Conservation (phyloP, 1,284 basidiomycete genomes). For the Leccinum griseonigrum region DNA sequence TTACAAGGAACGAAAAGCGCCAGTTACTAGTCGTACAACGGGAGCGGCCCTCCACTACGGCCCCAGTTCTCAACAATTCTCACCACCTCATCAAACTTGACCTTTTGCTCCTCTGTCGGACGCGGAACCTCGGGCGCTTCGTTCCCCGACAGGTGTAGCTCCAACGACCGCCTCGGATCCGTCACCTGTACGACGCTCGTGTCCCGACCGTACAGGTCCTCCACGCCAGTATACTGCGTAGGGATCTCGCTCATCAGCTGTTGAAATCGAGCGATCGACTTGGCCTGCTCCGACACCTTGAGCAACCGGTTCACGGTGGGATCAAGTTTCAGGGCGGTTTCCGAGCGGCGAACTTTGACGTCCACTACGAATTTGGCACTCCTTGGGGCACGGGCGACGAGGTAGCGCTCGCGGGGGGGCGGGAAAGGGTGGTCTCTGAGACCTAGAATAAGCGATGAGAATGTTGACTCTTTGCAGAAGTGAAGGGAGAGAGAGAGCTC, state of each 20-base stretch:
- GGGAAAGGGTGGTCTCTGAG: constrained; percentile 67
- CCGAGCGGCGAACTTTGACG: constrained; percentile 42
- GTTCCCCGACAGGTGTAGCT: constrained; percentile 40
- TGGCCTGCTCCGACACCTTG: constrained; percentile 30
- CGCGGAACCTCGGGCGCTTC: constrained; percentile 53
- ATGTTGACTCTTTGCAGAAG: neutral
- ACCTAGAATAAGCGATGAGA: neutral
- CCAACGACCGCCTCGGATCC: neutral
- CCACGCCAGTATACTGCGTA: constrained; percentile 49
- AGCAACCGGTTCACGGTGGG: constrained; percentile 37
- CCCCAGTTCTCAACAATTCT: constrained; percentile 59
- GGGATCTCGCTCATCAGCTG: constrained; percentile 54
- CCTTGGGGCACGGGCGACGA: constrained; percentile 42
- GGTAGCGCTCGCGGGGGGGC: constrained; percentile 54
- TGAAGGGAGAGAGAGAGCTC: neutral
- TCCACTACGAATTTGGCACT: constrained; percentile 45
- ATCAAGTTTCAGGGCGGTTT: constrained; percentile 44
- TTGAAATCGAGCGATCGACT: constrained; percentile 56
- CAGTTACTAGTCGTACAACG: neutral
- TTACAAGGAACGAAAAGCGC: neutral
- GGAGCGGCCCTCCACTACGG: neutral
- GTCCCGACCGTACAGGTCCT: constrained; percentile 67
- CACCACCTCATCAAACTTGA: constrained; percentile 61
- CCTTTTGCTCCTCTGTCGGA: constrained; percentile 56
- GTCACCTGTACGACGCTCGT: constrained; percentile 48